These are phyloP conservation scores for Chalaropsis thielavioides DNA, from an alignment of 2,329 filamentous ascomycete species.

Conservation along the genomic window DNA sequence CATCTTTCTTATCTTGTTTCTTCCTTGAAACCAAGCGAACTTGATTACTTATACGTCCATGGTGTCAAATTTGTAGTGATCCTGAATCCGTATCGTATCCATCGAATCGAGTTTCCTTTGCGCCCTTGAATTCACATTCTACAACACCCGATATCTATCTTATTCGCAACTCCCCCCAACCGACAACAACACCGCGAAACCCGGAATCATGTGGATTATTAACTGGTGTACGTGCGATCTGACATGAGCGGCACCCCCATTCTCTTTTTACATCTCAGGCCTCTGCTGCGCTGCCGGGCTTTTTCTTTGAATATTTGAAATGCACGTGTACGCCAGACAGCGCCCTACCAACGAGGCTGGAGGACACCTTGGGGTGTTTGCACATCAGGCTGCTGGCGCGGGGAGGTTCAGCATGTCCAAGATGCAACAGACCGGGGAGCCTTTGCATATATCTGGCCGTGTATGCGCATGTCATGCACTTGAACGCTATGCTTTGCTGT, in stretches of 20 bases:
- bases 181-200: conserved; percentile 13
- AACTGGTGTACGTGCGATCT: conserved; percentile 67
- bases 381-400: not conserved
- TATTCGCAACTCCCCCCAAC: conserved; percentile 7
- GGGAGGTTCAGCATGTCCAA: not conserved
- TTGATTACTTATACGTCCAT: conserved; percentile 8
- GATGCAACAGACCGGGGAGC: not conserved
- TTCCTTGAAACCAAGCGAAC: not conserved
- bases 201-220: conserved; percentile 68
- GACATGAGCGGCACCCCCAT: not conserved
- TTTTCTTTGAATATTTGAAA: not conserved
- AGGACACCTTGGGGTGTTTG: not conserved
- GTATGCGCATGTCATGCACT: not conserved
- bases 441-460: not conserved
- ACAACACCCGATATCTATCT: conserved; percentile 15
- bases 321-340: not conserved
- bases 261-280: not conserved
- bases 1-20: not conserved
- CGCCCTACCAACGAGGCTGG: not conserved
- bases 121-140: conserved; percentile 12
- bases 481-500: not conserved
- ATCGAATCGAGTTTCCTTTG: not conserved
- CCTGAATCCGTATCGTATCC: not conserved
- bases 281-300: not conserved
- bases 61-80: not conserved